Percentiles rank a stretch among this genome's conserved stretches.
Evolutionary conservation across 2,329 filamentous ascomycete genomes (phyloP).

Genomic region (Amauroascus niger): DNA sequence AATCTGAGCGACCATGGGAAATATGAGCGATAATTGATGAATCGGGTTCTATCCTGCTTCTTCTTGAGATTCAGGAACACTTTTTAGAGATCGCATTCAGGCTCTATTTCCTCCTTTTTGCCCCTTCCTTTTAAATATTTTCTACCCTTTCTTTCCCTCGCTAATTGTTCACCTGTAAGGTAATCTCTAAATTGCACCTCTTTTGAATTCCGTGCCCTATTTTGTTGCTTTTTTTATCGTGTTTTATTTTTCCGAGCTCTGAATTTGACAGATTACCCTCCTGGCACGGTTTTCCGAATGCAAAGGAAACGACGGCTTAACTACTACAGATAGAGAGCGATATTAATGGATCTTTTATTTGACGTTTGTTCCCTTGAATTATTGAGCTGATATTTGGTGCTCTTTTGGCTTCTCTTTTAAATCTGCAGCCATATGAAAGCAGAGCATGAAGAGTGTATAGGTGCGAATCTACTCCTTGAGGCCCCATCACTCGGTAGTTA

Average conservation of each 20-base stretch:
- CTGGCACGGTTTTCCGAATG: not conserved
- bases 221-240: not conserved
- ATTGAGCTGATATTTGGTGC: not conserved
- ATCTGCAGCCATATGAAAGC: not conserved
- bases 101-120: not conserved
- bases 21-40: not conserved
- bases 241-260: not conserved
- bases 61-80: not conserved
- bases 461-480: not conserved
- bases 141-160: not conserved
- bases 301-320: not conserved
- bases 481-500: not conserved
- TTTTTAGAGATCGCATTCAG: not conserved
- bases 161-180: not conserved
- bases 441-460: not conserved
- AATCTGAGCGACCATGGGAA: not conserved
- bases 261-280: not conserved
- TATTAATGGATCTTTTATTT: not conserved
- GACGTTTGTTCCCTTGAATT: not conserved
- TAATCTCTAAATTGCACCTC: not conserved
- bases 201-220: not conserved
- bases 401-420: too few relatives aligned
- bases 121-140: constrained; percentile 5
- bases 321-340: not conserved
- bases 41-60: not conserved